Base-by-base conservation (phyloP, 2,329 filamentous ascomycete genomes). In the Myriangium duriaei region DNA sequence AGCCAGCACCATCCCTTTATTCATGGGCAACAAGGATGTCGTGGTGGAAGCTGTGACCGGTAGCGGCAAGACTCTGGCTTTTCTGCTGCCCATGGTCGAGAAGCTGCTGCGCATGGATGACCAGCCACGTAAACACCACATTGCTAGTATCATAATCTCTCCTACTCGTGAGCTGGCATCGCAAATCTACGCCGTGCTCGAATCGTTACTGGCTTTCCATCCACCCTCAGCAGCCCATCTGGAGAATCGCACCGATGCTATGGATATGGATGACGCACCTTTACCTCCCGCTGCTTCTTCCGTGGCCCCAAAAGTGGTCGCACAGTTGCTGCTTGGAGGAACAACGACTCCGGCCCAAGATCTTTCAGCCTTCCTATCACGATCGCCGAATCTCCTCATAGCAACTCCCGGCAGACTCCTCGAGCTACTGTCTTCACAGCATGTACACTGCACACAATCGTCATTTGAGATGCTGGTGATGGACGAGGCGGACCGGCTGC, bases 11-110 rank as follows among this genome's bases (percentile, higher is more conserved):
- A 81, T 95, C 47, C 85, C 86, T 10, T 72, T 94, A 36, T 91
- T 94, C 55, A 78, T 87, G 62, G 79, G 76, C 36, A 82, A 93
- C 57, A 93, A 92, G 53, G 86, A 94, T 59, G 83, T 93, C 4
- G 86, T 94, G 1, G 86, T 94, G 4, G 85, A 93, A 65, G 85
- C 85, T 19, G 86, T 93, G 3, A 94, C 86, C 2, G 86, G 87
- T 10, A 91, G 82, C 57, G 86, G 86, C 43, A 94, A 95, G 62
- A 94, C 86, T 0, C 66, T 94, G 18, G 74, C 84, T 1, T 98
- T 88, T 52, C 63, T 92, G 21, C 78, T 95, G 32, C 86, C 87
- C 1, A 66, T 92, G 3, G 72, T 92, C 15, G 81, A 93, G 59
- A 81, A 83, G 49, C 67, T 96, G 32, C 64, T 96, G 42, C 77